Base-by-base conservation (phyloP, 2,329 filamentous ascomycete species). In the Drechslerella stenobrocha region DNA sequence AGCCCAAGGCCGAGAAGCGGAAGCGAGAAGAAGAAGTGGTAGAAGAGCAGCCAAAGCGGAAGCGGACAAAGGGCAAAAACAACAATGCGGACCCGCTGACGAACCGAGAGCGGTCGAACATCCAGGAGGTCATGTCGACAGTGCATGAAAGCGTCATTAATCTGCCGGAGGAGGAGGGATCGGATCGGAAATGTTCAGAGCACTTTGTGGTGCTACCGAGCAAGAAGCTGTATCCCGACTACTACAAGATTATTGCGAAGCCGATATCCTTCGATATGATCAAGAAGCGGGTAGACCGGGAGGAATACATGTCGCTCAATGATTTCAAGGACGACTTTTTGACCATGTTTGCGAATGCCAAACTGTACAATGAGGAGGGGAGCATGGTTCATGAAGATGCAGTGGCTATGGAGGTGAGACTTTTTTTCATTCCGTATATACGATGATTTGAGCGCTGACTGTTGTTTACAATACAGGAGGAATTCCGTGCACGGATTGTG, bases 201-300 rank as follows among this genome's bases (percentile, higher is more conserved):
- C 71, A 73, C 0, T 98, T 98, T 77, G 83, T 97, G 76, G 91
- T 93, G 74, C 81, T 96, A 28, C 92, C 92, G 0, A 87, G 90
- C 37, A 95, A 90, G 79, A 86, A 87, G 64, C 86, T 92, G 65
- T 98, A 95, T 75, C 88, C 90, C 23, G 91, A 97, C 75, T 98
- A 98, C 79, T 98, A 96, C 76, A 79, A 92, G 75, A 85, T 96
- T 76, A 98, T 98, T 76, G 84, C 87, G 75, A 87, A 86, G 56
- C 93, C 93, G 0, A 96, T 98, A 74, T 92, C 89, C 75, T 96
- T 97, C 88, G 93, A 96, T 73, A 86, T 90, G 76, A 96, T 98
- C 74, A 85, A 89, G 75, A 89, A 87, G 75, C 92, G 90, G 80
- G 96, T 98, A 79, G 96, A 96, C 80, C 92, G 89, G 77, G 89